A percentile compares a stretch with the other conserved stretches of the same genome.
These are phyloP conservation scores for Cordyceps cicadae DNA, from an alignment of 2,329 filamentous ascomycete species.

Conservation along the genomic window DNA sequence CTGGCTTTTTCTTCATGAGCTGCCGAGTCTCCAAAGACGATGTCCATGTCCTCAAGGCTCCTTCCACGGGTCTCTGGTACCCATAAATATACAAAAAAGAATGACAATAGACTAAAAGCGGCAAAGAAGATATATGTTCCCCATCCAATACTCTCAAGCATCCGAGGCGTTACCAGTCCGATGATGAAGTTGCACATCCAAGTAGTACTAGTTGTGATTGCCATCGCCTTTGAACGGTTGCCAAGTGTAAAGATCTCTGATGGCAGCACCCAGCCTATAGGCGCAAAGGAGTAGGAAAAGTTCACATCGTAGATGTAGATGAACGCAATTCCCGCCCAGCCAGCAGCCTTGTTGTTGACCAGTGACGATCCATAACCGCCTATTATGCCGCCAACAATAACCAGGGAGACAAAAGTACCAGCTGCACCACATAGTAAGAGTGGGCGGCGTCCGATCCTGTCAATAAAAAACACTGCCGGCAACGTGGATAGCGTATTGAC, in stretches of 20 bases:
- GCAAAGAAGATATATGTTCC: conserved; percentile 55
- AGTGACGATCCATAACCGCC: conserved; percentile 33
- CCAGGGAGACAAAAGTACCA: conserved; percentile 55
- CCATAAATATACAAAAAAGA: conserved; percentile 44
- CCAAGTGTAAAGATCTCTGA: conserved; percentile 54
- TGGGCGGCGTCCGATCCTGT: conserved; percentile 51
- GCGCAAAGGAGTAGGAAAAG: conserved; percentile 55
- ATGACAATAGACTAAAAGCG: conserved; percentile 40
- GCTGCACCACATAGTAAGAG: conserved; percentile 55
- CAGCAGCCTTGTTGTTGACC: conserved; percentile 30
- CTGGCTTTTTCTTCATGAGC: conserved; percentile 27
- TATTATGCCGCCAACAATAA: conserved; percentile 43
- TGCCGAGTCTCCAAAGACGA: conserved; percentile 32
- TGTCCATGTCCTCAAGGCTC: conserved; percentile 50
- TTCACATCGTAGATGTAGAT: conserved; percentile 56
- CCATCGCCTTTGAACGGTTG: conserved; percentile 51
- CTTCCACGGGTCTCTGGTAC: conserved; percentile 51
- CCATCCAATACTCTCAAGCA: conserved; percentile 37
- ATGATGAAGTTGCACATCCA: conserved; percentile 32
- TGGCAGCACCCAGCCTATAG: conserved; percentile 57
- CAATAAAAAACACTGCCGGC: conserved; percentile 41
- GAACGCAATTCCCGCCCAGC: conserved; percentile 54
- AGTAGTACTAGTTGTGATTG: conserved; percentile 44
- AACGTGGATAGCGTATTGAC: conserved; percentile 40
- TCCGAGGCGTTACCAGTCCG: conserved; percentile 31